Evolutionary conservation across 768 basidiomycete species (phyloP).

Genomic region (Lactifluus piperatus): DNA sequence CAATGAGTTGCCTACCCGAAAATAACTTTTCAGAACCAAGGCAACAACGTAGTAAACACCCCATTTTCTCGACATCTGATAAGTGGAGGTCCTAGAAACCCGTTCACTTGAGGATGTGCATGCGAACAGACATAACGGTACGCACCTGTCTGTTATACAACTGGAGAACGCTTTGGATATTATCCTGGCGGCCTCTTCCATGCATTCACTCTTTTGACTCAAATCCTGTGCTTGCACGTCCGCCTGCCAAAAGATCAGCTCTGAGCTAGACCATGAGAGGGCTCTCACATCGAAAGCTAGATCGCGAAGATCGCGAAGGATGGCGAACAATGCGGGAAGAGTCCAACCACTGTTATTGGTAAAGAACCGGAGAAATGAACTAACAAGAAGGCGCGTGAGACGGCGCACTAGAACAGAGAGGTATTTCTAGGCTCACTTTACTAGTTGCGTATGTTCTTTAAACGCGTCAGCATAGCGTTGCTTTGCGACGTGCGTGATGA

Average conservation of each 20-base stretch:
- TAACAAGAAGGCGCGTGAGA: constrained; percentile 24
- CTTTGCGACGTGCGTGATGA: constrained; percentile 61
- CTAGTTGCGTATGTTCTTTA: constrained; percentile 67
- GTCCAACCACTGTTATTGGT: constrained; percentile 82
- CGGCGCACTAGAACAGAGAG: neutral
- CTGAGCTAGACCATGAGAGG: neutral
- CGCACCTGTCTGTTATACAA: constrained; percentile 78
- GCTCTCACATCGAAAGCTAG: constrained; percentile 70
- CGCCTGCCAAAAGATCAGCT: constrained; percentile 3
- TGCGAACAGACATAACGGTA: neutral
- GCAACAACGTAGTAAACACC: constrained; percentile 89
- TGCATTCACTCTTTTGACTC: constrained; percentile 52
- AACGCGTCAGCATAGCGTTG: constrained; percentile 65
- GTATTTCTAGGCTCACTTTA: constrained; percentile 48
- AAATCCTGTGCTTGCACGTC: constrained; percentile 28
- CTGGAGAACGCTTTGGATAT: constrained; percentile 86
- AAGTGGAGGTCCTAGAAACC: constrained; percentile 49
- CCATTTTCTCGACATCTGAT: constrained; percentile 76
- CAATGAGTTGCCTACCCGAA: constrained; percentile 51
- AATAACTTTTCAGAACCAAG: constrained; percentile 88
- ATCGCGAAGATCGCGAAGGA: constrained; percentile 73
- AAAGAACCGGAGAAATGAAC: constrained; percentile 72
- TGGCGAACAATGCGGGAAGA: constrained; percentile 71
- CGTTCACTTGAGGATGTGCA: neutral
- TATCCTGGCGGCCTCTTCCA: constrained; percentile 81